phyloP scores from a whole-genome alignment of 495 filamentous ascomycete species.

The Talaromyces trachyspermus region DNA sequence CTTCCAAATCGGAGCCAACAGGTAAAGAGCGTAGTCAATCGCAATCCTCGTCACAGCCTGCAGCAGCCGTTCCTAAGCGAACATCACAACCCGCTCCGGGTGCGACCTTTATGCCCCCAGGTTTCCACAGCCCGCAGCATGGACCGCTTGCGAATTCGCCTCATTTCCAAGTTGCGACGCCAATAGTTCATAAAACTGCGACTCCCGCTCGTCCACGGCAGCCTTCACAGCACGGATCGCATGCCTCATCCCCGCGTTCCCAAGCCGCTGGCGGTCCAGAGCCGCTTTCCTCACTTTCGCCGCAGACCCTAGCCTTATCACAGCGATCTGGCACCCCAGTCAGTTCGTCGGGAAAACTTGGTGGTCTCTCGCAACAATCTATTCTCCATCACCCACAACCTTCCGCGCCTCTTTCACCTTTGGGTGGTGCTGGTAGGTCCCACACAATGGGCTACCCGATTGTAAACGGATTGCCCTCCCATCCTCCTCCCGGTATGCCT shows the following conservation, averaged over 20 bases:
- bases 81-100: constrained; percentile 26
- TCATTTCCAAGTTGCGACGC: constrained; percentile 67
- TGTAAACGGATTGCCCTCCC: constrained; percentile 42
- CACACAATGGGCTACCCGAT: constrained; percentile 41
- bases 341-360: constrained; percentile 23
- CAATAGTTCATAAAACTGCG: constrained; percentile 72
- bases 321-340: constrained; percentile 26
- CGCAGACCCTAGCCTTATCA: constrained; percentile 30
- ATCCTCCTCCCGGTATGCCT: constrained; percentile 51
- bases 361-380: constrained; percentile 23
- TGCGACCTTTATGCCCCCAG: constrained; percentile 43
- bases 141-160: constrained; percentile 57
- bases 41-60: constrained; percentile 14
- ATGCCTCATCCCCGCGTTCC: constrained; percentile 54
- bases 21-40: constrained; percentile 41
- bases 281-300: constrained; percentile 34
- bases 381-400: constrained; percentile 44
- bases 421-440: constrained; percentile 41
- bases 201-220: constrained; percentile 72
- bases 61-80: constrained; percentile 33
- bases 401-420: constrained; percentile 45
- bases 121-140: constrained; percentile 42
- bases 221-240: constrained; percentile 73
- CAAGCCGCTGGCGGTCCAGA: constrained; percentile 32
- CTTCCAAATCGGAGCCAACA: constrained; percentile 34